A percentile compares a stretch with the other conserved stretches of the same genome.
These are phyloP conservation scores for Talaromyces thailandensis DNA, from an alignment of 495 filamentous ascomycete species.

Conservation along the genomic window DNA sequence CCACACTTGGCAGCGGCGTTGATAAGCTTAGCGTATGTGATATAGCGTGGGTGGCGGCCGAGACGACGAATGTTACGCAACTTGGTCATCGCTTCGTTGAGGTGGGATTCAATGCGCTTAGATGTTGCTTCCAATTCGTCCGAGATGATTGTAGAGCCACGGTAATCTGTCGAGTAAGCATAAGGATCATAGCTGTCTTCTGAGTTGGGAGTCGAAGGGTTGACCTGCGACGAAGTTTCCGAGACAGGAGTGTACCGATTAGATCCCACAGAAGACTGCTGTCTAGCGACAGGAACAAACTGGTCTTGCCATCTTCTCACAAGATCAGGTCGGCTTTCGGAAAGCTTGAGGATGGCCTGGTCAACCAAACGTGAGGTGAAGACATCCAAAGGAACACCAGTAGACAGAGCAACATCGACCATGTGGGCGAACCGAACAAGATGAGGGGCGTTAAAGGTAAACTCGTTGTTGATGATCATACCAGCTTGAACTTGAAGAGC, in stretches of 20 bases:
- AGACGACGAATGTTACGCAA: slow-evolving; percentile 89
- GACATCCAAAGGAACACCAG: slow-evolving; percentile 38
- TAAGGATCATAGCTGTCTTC: slow-evolving; percentile 88
- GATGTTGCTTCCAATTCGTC: slow-evolving; percentile 73
- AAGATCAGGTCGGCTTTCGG: slow-evolving; percentile 45
- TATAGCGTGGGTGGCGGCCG: slow-evolving; percentile 87
- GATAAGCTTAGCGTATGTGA: slow-evolving; percentile 93
- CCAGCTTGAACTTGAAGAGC: slow-evolving; percentile 56
- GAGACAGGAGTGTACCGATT: slow-evolving; percentile 33
- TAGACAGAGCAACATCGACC: slow-evolving; percentile 43
- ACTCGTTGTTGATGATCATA: slow-evolving; percentile 39
- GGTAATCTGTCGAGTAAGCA: slow-evolving; percentile 79
- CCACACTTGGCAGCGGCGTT: slow-evolving; percentile 76
- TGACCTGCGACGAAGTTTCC: slow-evolving; percentile 25
- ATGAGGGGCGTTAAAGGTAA: slow-evolving; percentile 43
- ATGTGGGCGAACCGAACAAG: slow-evolving; percentile 53
- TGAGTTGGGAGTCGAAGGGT: slow-evolving; percentile 32
- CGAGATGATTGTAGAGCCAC: slow-evolving; percentile 79
- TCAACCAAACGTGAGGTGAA: slow-evolving; percentile 46
- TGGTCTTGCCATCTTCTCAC: slow-evolving; percentile 49
- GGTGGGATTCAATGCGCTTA: slow-evolving; percentile 54
- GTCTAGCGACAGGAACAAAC: slow-evolving; percentile 27
- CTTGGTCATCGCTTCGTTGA: slow-evolving; percentile 71
- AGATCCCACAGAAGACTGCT: slow-evolving; percentile 18
- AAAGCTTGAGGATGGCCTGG: slow-evolving; percentile 44